phyloP scores from a whole-genome alignment of 228 moss, liverwort and hornwort genomes.

The Sphagnum fallax region DNA sequence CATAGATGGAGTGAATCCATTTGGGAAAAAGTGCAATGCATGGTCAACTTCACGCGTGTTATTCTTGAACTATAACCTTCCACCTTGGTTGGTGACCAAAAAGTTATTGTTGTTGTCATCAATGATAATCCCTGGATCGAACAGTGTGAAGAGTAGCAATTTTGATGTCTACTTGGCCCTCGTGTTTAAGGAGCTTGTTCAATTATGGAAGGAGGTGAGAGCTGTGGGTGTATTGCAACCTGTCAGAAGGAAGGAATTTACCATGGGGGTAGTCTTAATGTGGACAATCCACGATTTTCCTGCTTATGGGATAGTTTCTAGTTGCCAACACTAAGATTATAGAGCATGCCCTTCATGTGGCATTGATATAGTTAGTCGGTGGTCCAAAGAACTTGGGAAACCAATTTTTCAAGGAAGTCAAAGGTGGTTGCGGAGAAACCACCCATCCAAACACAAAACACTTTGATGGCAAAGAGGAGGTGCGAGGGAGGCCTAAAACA shows the following conservation, averaged over 20 bases:
- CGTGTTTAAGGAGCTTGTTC: background rate
- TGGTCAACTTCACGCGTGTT: background rate
- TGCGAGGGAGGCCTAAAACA: too few species aligned
- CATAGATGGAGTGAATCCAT: slow-evolving; percentile 1
- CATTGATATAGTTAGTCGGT: background rate
- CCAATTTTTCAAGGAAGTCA: background rate
- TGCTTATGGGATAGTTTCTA: background rate
- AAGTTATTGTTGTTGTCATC: background rate
- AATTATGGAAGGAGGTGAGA: background rate
- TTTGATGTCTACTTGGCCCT: background rate
- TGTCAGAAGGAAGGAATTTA: background rate
- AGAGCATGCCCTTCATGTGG: background rate
- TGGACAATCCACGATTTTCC: background rate
- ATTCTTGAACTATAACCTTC: background rate
- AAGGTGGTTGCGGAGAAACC: background rate
- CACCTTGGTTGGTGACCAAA: background rate
- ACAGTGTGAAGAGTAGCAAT: background rate
- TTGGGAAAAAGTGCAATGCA: background rate
- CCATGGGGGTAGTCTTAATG: background rate
- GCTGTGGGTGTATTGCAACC: background rate
- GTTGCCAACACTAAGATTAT: background rate
- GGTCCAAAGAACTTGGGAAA: background rate
- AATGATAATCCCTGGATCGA: background rate
- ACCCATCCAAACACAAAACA: too few species aligned
- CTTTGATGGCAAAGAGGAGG: too few species aligned